Conservation (phyloP, 2,329 filamentous ascomycete genomes). For the Trichoderma arundinaceum region DNA sequence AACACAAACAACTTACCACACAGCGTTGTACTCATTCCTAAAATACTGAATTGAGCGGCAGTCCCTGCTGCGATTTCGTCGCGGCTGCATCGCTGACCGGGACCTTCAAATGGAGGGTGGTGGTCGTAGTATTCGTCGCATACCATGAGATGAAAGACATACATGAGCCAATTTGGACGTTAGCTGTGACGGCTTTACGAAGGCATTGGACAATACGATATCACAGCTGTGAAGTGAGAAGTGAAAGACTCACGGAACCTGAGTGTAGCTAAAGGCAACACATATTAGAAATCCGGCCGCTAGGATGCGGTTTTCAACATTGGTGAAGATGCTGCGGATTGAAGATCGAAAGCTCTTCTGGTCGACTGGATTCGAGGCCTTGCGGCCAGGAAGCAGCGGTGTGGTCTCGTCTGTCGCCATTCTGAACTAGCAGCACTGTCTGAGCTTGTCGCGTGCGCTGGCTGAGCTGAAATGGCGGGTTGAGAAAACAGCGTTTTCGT, state of each 20-base stretch:
- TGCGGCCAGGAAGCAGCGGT: conserved; percentile 17
- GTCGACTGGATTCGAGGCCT: not conserved
- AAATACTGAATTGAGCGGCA: conserved; percentile 66
- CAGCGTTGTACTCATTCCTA: conserved; percentile 70
- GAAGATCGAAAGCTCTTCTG: conserved; percentile 12
- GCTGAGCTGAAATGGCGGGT: not conserved
- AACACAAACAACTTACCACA: conserved; percentile 54
- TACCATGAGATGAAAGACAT: conserved; percentile 73
- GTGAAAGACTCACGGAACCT: conserved; percentile 51
- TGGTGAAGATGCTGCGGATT: conserved; percentile 33
- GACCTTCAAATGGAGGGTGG: conserved; percentile 56
- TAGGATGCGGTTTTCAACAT: conserved; percentile 55
- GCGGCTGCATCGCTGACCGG: conserved; percentile 61
- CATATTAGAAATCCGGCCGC: conserved; percentile 66
- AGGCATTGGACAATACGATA: too few species aligned
- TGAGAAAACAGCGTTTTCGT: not conserved
- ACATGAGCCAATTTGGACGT: conserved; percentile 52
- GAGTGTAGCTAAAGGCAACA: conserved; percentile 55
- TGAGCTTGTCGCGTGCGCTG: not conserved
- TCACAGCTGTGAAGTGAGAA: not conserved
- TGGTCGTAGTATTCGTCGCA: conserved; percentile 71
- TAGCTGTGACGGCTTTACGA: conserved; percentile 1
- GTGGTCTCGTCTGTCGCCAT: conserved; percentile 27
- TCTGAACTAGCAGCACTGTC: not conserved
- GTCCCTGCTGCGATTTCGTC: conserved; percentile 69